Evolutionary conservation across 805 yeast species (phyloP).

Genomic region (Starmerella bombicola): DNA sequence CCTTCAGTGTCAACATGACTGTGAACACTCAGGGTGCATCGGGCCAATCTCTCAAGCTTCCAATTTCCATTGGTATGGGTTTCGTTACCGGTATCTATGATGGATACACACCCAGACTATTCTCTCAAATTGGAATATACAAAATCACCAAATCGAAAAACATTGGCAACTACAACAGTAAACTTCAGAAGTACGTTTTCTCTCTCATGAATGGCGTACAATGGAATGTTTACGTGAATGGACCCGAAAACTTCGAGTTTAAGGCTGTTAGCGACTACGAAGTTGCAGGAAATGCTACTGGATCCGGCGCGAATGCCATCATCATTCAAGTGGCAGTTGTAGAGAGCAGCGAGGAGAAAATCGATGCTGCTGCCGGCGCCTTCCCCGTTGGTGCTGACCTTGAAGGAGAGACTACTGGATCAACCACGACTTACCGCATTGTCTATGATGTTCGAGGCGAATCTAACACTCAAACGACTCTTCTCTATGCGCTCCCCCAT

Average conservation of each 20-base stretch:
- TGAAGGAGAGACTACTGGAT: constrained; percentile 37
- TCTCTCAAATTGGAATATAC: constrained; percentile 37
- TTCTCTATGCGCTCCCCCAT: constrained; percentile 60
- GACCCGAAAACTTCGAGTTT: constrained; percentile 29
- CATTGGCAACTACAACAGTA: constrained; percentile 26
- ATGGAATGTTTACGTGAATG: constrained; percentile 45
- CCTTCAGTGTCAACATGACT: constrained; percentile 40
- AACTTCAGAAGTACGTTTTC: constrained; percentile 31
- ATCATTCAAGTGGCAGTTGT: constrained; percentile 42
- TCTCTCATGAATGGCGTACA: constrained; percentile 32
- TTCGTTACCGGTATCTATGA: constrained; percentile 54
- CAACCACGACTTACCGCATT: constrained; percentile 38
- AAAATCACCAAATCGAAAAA: constrained; percentile 29
- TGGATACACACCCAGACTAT: constrained; percentile 35
- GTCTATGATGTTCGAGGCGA: constrained; percentile 39
- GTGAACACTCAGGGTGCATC: constrained; percentile 26
- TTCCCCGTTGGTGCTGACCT: constrained; percentile 43
- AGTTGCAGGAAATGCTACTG: constrained; percentile 30
- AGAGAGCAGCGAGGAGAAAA: constrained; percentile 29
- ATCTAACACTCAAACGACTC: constrained; percentile 33
- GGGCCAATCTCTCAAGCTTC: constrained; percentile 30
- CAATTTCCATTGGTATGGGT: constrained; percentile 74
- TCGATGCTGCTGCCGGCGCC: constrained; percentile 59
- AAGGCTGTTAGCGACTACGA: constrained; percentile 28
- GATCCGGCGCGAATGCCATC: constrained; percentile 26